Base-by-base conservation (phyloP, 768 basidiomycete genomes). In the Tricholoma saponaceum region DNA sequence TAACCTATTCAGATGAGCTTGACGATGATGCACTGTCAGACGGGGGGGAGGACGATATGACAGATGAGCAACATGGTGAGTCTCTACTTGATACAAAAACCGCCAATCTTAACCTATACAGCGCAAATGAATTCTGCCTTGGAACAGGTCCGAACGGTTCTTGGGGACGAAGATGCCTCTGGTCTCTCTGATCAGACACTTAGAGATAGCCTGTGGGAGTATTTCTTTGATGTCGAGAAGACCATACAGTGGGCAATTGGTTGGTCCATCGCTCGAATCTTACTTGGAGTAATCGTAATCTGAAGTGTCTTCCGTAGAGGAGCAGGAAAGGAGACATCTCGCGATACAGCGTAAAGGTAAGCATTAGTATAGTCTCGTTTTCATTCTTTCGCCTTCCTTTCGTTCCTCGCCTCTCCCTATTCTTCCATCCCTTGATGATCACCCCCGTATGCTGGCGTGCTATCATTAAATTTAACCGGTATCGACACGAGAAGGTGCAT, bases 261-360 rank as follows among this genome's bases (percentile, higher is more conserved):
- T 94, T 59, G 61, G 87, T 76, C 10, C n/a, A n/a, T n/a, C n/a
- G n/a, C n/a, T n/a, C n/a, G n/a, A n/a, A n/a, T n/a, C n/a, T n/a
- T n/a, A n/a, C n/a, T n/a, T n/a, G n/a, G n/a, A n/a, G n/a, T n/a
- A n/a, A n/a, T n/a, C n/a, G n/a, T 61, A 33, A 41, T 52, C 54
- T 62, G 55, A 58, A 61, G 13, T n/a, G 49, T 52, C 22, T n/a
- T 41, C 46, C 52, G 62, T 64, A 91, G 93, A 89, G 67, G 86
- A 92, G 67, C 82, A 86, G 61, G 82, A 83, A 25, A 80, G 83
- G 60, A 81, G 79, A 64, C 76, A 80, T 46, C 74, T 78, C 51
- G 86, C 85, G 23, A 81, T 76, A 63, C 89, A 91, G 67, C 86
- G 89, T 64, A 89, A 86, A 89, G 95, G 94, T 95, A 77, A 89